These are phyloP conservation scores for Nemania bipapillata DNA, from an alignment of 2,329 filamentous ascomycete genomes.

Conservation along the genomic window DNA sequence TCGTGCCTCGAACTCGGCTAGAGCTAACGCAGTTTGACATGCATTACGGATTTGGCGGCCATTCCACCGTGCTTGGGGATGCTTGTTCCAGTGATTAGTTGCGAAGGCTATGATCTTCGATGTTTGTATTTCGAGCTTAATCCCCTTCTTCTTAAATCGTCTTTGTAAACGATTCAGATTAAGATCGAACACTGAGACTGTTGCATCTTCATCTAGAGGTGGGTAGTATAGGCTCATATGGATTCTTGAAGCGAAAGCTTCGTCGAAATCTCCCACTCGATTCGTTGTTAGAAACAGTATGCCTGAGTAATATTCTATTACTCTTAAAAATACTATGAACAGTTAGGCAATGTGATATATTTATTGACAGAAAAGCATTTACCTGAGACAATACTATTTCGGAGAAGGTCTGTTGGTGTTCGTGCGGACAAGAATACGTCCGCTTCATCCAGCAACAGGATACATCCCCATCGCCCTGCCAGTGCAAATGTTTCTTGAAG, in stretches of 20 bases:
- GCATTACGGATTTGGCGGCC: conserved; percentile 46
- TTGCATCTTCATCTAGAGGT: background rate
- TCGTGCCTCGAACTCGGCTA: conserved; percentile 42
- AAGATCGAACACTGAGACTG: conserved; percentile 1
- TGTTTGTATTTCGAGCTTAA: conserved; percentile 17
- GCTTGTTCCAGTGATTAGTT: conserved; percentile 22
- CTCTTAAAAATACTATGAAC: conserved; percentile 51
- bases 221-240: conserved; percentile 25
- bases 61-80: conserved; percentile 38
- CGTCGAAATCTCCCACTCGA: conserved; percentile 18
- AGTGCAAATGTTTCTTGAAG: conserved; percentile 41
- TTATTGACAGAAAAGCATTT: background rate
- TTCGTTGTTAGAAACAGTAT: conserved; percentile 40
- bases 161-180: background rate
- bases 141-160: background rate
- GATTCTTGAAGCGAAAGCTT: conserved; percentile 22
- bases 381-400: conserved; percentile 51
- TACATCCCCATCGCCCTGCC: conserved; percentile 37
- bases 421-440: conserved; percentile 38
- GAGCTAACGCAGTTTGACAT: conserved; percentile 42
- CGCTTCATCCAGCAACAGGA: conserved; percentile 41
- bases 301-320: conserved; percentile 53
- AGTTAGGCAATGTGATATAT: background rate
- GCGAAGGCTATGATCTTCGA: conserved; percentile 34
- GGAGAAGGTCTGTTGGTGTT: conserved; percentile 35